Evolutionary conservation across 2,329 filamentous ascomycete species (phyloP), one percentile per base, ranked within the genome.

Genomic region (Fusarium pseudonygamai): DNA sequence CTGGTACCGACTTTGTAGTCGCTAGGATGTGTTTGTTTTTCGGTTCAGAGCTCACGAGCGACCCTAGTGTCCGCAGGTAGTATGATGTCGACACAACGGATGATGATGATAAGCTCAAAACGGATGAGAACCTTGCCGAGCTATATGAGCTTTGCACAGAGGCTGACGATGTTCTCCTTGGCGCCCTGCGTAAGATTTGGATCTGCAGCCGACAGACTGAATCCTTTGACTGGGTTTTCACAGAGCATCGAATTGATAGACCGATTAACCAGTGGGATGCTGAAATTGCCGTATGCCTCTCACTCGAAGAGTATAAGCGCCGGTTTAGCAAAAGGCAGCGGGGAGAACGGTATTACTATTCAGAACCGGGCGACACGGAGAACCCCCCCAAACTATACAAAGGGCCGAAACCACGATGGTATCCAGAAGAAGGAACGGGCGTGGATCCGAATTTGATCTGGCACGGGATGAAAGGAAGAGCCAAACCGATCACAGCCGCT

Each of bases 1-100:
- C 49, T 11, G 34, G 24, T 18, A 15, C 55, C 16, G 46, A 60
- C 36, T 65, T 68, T 37, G 14, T 45, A 10, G 32, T 37, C 12
- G 39, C 53, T 4, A 63, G 42, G 20, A 56, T 68, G 55, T 49
- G 24, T 28, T 56, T 68, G 4, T 65, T 60, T 34, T 20, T 65
- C 6, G 47, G 53, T 30, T 11, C 30, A 16, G 22, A 24, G 8
- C 28, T 60, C 2, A 39, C 26, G 16, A 16, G 6, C 11, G 1
- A 15, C 1, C 32, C 22, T 18, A 11, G 46, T 20, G 16, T 36
- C 13, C 8, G 8, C 34, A 36, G 34, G 2, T 36, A 36, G 34
- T 36, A 36, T 36, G 34, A 36, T 9, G 34, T 36, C 16, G 34
- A 36, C 34, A 36, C 34, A 36, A 36, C 15, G 34, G 34, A 36